A percentile compares a stretch with the other conserved stretches of the same genome.
phyloP scores from a whole-genome alignment of 176 grass and related monocot genomes.

The Bromus sterilis region DNA sequence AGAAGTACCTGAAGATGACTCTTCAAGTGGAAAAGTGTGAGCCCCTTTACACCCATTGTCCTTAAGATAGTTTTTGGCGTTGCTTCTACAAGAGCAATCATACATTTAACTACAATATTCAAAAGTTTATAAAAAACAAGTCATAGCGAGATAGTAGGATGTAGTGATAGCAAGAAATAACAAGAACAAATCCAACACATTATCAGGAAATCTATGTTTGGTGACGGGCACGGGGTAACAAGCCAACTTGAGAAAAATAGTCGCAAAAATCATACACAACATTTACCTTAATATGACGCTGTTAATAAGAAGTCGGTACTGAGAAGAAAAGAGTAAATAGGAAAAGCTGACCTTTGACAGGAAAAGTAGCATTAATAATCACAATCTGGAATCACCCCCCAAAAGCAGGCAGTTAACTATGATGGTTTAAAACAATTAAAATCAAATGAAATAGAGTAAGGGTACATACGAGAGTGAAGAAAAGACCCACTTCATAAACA shows the following conservation, averaged over 20 bases:
- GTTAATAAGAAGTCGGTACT: not conserved
- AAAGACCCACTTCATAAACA: not conserved
- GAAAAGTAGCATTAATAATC: not conserved
- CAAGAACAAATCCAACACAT: too few species aligned
- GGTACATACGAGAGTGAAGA: not conserved
- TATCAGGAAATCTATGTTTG: too few species aligned
- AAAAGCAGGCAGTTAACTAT: not conserved
- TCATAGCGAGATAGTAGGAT: not conserved
- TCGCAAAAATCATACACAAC: not conserved
- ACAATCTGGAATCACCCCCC: not conserved
- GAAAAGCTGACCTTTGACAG: not conserved
- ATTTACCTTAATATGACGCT: not conserved
- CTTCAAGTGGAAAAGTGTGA: conserved; percentile 97
- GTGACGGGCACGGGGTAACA: not conserved
- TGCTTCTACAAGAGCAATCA: conserved; percentile 60
- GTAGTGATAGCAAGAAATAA: not conserved
- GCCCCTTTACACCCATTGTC: conserved; percentile 97
- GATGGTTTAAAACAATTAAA: not conserved
- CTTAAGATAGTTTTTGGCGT: conserved; percentile 98
- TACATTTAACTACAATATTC: conserved; percentile 1
- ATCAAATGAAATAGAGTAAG: not conserved
- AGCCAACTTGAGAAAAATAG: not conserved
- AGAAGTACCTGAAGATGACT: conserved; percentile 92
- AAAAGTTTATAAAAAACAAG: not conserved
- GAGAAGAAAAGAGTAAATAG: not conserved